Evolutionary conservation across 176 grass and related monocot genomes (phyloP), one percentile per base, ranked within the genome.

Genomic region (Carex cristatella): DNA sequence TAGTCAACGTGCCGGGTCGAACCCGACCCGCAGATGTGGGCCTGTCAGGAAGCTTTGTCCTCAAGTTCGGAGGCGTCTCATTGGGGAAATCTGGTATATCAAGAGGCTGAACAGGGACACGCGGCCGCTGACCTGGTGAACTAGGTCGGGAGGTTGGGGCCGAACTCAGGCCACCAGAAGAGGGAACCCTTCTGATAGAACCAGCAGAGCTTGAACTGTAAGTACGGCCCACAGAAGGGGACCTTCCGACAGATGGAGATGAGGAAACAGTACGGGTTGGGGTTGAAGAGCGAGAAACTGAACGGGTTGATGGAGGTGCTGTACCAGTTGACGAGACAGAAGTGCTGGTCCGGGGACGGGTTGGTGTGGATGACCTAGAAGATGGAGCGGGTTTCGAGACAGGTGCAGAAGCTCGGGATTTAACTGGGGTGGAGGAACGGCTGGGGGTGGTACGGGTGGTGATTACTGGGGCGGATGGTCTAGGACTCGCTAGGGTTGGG

Each of bases 11-110:
- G 85, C 91, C 93, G 35, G 93, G 93, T 0, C 91, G 90, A 83
- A 86, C 23, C 88, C 93, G 94, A 65, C 93, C 87, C 82, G 93
- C 74, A 18, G 93, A 99, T 28, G 85, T 69, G 65, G 93, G 88
- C 62, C 97, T 88, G 71, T 92, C 91, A 81, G 91, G 97, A 88
- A 96, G 80, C 63, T 87, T 99, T 68, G 86, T 99, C 82, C 91
- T 92, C 0, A 96, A 81, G 79, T 99, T 96, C 10, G 91, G 91
- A 16, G 93, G 97, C 10, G 88, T 90, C 67, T 96, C 88, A 79
- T 84, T 94, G 72, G 97, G 91, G 44, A 99, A 99, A 91, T 96
- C 91, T 87, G 87, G 90, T 86, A 92, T 90, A 84, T 99, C 91
- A 80, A 94, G 70, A 75, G 93, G 84, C 77, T 83, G 89, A 51